phyloP scores from a whole-genome alignment of 768 basidiomycete genomes.

The Amanita rubescens region DNA sequence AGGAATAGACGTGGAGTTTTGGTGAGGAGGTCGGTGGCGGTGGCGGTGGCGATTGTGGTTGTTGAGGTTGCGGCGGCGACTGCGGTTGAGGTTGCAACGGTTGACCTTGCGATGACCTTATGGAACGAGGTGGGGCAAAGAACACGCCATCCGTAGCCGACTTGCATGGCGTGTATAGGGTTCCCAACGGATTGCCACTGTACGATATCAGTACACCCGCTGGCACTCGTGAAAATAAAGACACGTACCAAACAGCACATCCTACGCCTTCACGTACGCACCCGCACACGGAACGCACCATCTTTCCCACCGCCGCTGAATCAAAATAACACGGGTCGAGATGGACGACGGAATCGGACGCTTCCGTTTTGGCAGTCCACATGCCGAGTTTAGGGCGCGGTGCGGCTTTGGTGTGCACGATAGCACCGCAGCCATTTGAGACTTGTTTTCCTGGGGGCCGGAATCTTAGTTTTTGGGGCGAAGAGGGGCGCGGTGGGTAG shows the following conservation, averaged over 20 bases:
- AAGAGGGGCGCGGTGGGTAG: constrained; percentile 17
- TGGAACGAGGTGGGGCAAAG: too few species aligned
- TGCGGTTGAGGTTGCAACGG: background rate
- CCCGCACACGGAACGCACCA: constrained; percentile 51
- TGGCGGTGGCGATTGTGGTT: background rate
- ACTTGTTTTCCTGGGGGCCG: constrained; percentile 10
- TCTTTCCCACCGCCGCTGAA: constrained; percentile 36
- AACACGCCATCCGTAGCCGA: constrained; percentile 3
- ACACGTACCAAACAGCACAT: constrained; percentile 49
- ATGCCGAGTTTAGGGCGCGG: constrained; percentile 44
- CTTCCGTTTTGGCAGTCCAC: constrained; percentile 51
- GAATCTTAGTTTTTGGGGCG: constrained; percentile 13
- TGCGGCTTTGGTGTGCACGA: constrained; percentile 49
- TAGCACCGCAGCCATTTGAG: constrained; percentile 55
- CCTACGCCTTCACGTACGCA: constrained; percentile 64
- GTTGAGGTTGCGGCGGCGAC: background rate
- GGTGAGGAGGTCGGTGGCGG: background rate
- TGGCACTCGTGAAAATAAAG: constrained; percentile 1
- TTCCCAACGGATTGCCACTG: constrained; percentile 9
- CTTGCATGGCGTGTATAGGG: constrained; percentile 7
- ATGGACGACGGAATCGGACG: constrained; percentile 45
- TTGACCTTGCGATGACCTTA: background rate
- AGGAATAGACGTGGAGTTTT: background rate
- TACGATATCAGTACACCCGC: background rate
- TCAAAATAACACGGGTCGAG: constrained; percentile 58